Conservation (phyloP, 2,329 filamentous ascomycete species). For the Purpureocillium lavendulum region DNA sequence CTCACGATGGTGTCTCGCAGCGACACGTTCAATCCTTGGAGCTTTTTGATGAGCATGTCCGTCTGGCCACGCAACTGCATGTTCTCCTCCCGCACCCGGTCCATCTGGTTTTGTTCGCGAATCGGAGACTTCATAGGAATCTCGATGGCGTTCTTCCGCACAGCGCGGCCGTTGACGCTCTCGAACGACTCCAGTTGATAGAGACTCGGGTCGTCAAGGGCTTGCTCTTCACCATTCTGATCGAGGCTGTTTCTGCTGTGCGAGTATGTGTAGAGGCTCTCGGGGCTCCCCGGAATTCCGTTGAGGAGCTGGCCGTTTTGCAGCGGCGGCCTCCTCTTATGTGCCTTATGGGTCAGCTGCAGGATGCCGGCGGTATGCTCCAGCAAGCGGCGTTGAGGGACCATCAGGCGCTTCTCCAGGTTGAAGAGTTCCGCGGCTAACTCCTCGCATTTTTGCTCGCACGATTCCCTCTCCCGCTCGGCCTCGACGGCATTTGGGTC, state of each 20-base stretch:
- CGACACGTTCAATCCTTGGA: constrained; percentile 60
- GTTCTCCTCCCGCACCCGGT: constrained; percentile 38
- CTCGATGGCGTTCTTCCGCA: constrained; percentile 38
- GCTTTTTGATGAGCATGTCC: constrained; percentile 33
- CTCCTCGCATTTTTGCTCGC: constrained; percentile 77
- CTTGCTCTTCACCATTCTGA: constrained; percentile 43
- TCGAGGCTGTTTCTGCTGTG: constrained; percentile 53
- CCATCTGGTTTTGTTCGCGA: constrained; percentile 44
- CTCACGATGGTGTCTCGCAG: constrained; percentile 59
- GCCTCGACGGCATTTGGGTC: constrained; percentile 48
- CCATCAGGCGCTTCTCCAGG: constrained; percentile 68
- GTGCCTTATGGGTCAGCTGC: constrained; percentile 76
- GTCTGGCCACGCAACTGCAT: constrained; percentile 24
- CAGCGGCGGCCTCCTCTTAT: constrained; percentile 46
- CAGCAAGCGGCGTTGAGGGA: constrained; percentile 66
- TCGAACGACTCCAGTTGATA: constrained; percentile 63
- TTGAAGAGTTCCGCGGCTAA: constrained; percentile 72
- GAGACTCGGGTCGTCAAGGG: constrained; percentile 70
- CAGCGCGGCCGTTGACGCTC: constrained; percentile 20
- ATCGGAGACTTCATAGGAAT: constrained; percentile 51
- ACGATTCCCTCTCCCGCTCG: constrained; percentile 65
- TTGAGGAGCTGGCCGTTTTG: constrained; percentile 34
- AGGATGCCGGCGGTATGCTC: constrained; percentile 90
- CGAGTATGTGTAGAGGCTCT: constrained; percentile 65
- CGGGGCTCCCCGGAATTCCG: constrained; percentile 64